Evolutionary conservation across 2,329 filamentous ascomycete species (phyloP).

Genomic region (Trichoderma lentiforme): DNA sequence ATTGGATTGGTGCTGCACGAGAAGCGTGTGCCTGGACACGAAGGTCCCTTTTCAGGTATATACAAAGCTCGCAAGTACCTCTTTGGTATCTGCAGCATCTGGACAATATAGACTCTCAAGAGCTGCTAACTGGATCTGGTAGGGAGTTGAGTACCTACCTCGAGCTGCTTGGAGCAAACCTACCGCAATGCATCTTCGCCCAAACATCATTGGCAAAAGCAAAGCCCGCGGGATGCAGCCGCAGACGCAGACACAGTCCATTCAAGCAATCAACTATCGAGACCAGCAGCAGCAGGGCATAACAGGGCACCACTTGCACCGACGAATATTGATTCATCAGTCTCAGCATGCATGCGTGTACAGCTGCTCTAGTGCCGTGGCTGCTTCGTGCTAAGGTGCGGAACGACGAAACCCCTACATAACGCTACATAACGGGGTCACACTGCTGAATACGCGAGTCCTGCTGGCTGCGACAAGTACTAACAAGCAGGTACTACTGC

Average conservation of each 20-base stretch:
- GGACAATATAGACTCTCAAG: background rate
- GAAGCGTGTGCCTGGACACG: background rate
- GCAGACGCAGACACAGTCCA: background rate
- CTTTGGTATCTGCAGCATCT: background rate
- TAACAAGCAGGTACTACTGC: background rate
- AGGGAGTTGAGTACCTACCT: background rate
- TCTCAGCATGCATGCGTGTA: background rate
- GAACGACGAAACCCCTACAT: background rate
- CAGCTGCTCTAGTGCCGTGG: background rate
- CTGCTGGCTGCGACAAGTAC: background rate
- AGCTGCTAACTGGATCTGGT: background rate
- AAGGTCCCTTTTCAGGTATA: background rate
- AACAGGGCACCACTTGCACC: background rate
- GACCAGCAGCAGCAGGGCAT: background rate
- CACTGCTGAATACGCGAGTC: background rate
- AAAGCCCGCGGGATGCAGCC: background rate
- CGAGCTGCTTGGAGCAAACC: background rate
- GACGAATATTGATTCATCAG: background rate
- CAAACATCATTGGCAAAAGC: background rate
- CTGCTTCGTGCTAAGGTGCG: background rate
- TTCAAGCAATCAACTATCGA: background rate
- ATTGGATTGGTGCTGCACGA: background rate
- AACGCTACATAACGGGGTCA: background rate
- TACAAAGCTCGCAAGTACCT: background rate
- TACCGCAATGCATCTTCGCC: background rate